Evolutionary conservation across 1,284 basidiomycete genomes (phyloP).

Genomic region (Gymnopus androsaceus): DNA sequence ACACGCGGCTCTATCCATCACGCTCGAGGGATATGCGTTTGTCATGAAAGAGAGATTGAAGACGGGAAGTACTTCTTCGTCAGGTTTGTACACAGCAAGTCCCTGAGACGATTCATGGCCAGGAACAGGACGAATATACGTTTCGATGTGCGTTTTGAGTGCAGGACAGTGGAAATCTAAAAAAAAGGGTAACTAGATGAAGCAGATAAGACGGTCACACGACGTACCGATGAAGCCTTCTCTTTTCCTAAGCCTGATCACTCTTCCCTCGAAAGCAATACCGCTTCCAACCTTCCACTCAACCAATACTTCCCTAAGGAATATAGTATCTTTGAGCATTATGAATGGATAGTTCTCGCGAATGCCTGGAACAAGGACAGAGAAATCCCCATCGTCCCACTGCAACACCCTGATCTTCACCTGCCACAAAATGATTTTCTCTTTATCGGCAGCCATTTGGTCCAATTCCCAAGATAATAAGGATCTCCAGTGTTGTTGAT

Average conservation of each 20-base stretch:
- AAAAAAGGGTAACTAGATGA: background rate
- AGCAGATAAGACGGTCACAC: background rate
- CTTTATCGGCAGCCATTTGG: slow-evolving; percentile 37
- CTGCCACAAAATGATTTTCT: slow-evolving; percentile 43
- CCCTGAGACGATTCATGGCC: slow-evolving; percentile 28
- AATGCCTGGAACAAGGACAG: slow-evolving; percentile 41
- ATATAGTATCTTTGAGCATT: slow-evolving; percentile 44
- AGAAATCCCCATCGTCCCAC: slow-evolving; percentile 40
- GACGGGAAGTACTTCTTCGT: slow-evolving; percentile 36
- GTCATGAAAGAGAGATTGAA: slow-evolving; percentile 49
- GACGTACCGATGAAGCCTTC: slow-evolving; percentile 45
- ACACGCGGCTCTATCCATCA: slow-evolving; percentile 42
- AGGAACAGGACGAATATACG: slow-evolving; percentile 25
- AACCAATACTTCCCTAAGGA: slow-evolving; percentile 42
- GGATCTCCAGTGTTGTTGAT: slow-evolving; percentile 41
- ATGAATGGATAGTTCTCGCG: slow-evolving; percentile 45
- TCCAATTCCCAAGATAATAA: slow-evolving; percentile 47
- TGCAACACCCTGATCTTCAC: slow-evolving; percentile 32
- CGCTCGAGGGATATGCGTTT: slow-evolving; percentile 39
- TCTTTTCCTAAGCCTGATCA: slow-evolving; percentile 39
- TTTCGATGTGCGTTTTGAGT: slow-evolving; percentile 39
- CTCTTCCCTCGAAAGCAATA: slow-evolving; percentile 36
- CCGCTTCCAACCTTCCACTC: slow-evolving; percentile 34
- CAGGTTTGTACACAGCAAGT: slow-evolving; percentile 31
- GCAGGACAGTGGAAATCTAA: slow-evolving; percentile 41